Base-by-base conservation (phyloP, 2,329 filamentous ascomycete genomes). In the Fusarium humuli region DNA sequence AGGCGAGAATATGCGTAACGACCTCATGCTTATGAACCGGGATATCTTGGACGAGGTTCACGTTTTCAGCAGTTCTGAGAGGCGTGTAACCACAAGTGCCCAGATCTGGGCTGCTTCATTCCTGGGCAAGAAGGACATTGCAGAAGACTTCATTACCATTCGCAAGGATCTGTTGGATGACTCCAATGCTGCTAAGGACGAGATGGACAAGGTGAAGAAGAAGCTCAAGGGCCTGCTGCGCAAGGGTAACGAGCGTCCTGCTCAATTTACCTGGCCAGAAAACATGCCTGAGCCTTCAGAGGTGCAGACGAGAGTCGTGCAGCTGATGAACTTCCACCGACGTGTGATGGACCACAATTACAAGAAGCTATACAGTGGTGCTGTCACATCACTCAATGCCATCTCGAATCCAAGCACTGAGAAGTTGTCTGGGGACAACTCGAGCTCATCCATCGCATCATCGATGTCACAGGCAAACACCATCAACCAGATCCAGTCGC, bases 171-270 rank as follows among this genome's bases (percentile, higher is more conserved):
- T 99, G 9, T 84, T 99, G 5, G 96, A 99, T 78, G 96, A 99
- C 78, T 98, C 94, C 0, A 99, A 99, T 79, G 96, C 96, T 6
- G 96, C 96, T 61, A 99, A 99, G 79, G 96, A 99, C 78, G 94
- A 97, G 77, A 99, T 98, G 92, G 97, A 99, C 82, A 98, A 97
- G 81, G 96, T 99, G 59, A 99, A 99, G 86, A 99, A 99, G 88
- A 98, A 97, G 88, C 87, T 99, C 29, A 99, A 99, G 83, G 91
- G 93, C 2, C 86, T 99, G 22, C 82, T 99, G 61, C 90, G 96
- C 30, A 93, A 97, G 79, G 96, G 95, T n/a, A 93, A 94, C 67
- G 92, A 96, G 76, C 93, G 95, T 2, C 96, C 96, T 12, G 90
- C 95, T 20, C 94, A 99, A 76, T 99, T 99, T 78, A 94, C 96